Evolutionary conservation across 768 basidiomycete genomes (phyloP).

Genomic region (Dacryopinax spathularia): DNA sequence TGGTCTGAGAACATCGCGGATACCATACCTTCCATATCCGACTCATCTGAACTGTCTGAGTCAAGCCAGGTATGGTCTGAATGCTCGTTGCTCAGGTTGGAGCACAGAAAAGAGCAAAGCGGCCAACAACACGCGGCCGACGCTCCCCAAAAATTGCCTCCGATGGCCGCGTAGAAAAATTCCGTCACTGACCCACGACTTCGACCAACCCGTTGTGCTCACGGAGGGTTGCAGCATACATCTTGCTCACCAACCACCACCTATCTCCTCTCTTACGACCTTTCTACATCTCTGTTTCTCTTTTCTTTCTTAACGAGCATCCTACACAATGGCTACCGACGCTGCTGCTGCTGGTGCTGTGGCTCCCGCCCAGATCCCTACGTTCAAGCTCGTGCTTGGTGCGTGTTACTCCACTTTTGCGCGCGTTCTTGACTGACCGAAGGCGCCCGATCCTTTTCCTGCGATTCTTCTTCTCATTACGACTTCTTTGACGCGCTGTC

Average conservation of each 20-base stretch:
- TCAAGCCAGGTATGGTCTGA: not conserved
- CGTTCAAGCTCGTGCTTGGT: slow-evolving; percentile 99
- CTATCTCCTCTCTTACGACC: not conserved
- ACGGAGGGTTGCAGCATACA: not conserved
- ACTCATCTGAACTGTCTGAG: too few species aligned
- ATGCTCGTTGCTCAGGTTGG: not conserved
- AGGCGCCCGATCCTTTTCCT: not conserved
- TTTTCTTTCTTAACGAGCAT: not conserved
- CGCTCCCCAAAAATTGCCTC: not conserved
- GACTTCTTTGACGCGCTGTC: slow-evolving; percentile 21
- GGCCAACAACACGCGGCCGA: not conserved
- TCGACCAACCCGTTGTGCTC: not conserved
- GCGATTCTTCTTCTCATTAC: slow-evolving; percentile 12
- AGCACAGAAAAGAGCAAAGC: not conserved
- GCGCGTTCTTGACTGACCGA: not conserved
- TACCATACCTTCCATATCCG: too few species aligned
- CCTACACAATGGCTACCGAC: not conserved
- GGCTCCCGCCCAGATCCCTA: slow-evolving; percentile 40
- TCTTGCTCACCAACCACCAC: not conserved
- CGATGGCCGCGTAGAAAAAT: not conserved
- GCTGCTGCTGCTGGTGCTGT: not conserved
- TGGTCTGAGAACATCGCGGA: too few species aligned
- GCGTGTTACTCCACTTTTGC: slow-evolving; percentile 21
- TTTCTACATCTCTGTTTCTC: not conserved
- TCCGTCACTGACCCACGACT: not conserved